phyloP scores from a whole-genome alignment of 768 basidiomycete genomes.

The Collybiopsis confluens region DNA sequence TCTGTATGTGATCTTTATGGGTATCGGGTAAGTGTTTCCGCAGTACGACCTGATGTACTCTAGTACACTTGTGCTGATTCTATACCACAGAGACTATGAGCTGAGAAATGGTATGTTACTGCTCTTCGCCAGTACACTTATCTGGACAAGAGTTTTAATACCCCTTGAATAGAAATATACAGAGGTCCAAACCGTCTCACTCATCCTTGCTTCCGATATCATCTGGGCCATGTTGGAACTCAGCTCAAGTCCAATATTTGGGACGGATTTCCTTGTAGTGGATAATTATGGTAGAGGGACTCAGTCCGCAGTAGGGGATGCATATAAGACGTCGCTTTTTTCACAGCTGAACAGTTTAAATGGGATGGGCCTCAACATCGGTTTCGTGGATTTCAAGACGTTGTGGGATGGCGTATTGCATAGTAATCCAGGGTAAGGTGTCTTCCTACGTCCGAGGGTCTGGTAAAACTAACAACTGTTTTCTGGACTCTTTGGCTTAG shows the following conservation, averaged over 20 bases:
- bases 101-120: constrained; percentile 27
- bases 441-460: constrained; percentile 22
- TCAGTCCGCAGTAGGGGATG: constrained; percentile 34
- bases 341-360: constrained; percentile 30
- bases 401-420: constrained; percentile 45
- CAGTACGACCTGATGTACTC: too few relatives aligned
- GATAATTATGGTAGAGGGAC: constrained; percentile 48
- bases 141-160: constrained; percentile 1
- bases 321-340: constrained; percentile 41
- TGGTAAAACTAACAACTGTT: neutral
- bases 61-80: too few relatives aligned
- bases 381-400: constrained; percentile 39
- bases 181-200: constrained; percentile 21
- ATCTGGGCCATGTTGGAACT: constrained; percentile 35
- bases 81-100: constrained; percentile 38
- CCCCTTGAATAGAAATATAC: constrained; percentile 16
- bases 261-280: constrained; percentile 44
- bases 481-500: too few relatives aligned
- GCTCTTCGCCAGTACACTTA: neutral
- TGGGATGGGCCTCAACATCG: constrained; percentile 31
- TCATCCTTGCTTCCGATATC: constrained; percentile 32
- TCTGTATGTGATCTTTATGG: constrained; percentile 49
- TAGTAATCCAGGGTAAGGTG: constrained; percentile 40
- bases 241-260: constrained; percentile 41
- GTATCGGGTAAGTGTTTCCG: constrained; percentile 38